Conservation (phyloP, 2,329 filamentous ascomycete genomes). For the Clathrospora elynae region DNA sequence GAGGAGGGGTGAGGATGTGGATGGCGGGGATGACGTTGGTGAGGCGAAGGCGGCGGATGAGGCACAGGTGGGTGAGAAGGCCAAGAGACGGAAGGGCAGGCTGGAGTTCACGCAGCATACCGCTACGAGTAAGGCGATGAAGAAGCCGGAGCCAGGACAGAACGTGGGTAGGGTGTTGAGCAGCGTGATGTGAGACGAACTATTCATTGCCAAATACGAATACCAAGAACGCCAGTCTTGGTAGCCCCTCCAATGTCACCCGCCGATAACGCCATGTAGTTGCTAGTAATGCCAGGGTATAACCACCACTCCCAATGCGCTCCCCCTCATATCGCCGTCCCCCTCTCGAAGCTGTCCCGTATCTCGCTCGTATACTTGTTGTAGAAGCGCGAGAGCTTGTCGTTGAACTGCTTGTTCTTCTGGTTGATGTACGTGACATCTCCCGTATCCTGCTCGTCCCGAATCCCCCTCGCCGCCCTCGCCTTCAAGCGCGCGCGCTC, state of each 20-base stretch:
- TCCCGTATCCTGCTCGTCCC: slow-evolving; percentile 73
- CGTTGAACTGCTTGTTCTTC: slow-evolving; percentile 99
- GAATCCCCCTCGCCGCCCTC: slow-evolving; percentile 75
- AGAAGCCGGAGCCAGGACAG: slow-evolving; percentile 40
- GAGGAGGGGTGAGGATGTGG: slow-evolving; percentile 53
- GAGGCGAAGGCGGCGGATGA: slow-evolving; percentile 18
- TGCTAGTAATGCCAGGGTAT: slow-evolving; percentile 31
- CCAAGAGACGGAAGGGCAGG: slow-evolving; percentile 32
- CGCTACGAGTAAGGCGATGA: slow-evolving; percentile 50
- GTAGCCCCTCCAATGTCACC: slow-evolving; percentile 8
- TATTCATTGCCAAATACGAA: too few species aligned
- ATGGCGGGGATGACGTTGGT: slow-evolving; percentile 22
- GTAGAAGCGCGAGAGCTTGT: slow-evolving; percentile 94
- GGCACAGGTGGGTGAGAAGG: slow-evolving; percentile 32
- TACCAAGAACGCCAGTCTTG: slow-evolving; percentile 10
- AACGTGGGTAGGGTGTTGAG: slow-evolving; percentile 45
- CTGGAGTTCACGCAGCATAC: slow-evolving; percentile 71
- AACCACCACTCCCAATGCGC: slow-evolving; percentile 9
- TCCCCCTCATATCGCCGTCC: slow-evolving; percentile 78
- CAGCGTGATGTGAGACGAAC: slow-evolving; percentile 41
- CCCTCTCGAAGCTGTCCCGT: slow-evolving; percentile 94
- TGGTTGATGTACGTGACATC: slow-evolving; percentile 99
- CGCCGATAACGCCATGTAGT: slow-evolving; percentile 4
- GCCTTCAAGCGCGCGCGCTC: slow-evolving; percentile 88
- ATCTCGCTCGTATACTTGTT: slow-evolving; percentile 99